These are phyloP conservation scores for Daedaleopsis sinensis DNA, from an alignment of 768 basidiomycete genomes.

Conservation along the genomic window DNA sequence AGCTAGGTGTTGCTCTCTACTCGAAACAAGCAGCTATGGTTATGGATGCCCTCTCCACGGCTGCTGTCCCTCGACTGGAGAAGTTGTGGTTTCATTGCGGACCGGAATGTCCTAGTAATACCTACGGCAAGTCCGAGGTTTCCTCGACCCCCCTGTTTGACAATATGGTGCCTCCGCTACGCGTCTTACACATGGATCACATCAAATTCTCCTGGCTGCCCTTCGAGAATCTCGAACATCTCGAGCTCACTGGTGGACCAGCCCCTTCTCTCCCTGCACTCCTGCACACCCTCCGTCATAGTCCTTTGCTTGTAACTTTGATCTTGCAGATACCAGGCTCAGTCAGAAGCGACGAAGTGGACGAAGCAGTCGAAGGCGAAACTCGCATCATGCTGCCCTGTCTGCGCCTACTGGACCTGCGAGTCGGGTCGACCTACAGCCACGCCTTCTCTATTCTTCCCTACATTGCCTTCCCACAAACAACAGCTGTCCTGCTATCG, in stretches of 20 bases:
- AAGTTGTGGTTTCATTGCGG: slow-evolving; percentile 6
- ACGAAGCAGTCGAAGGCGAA: neutral
- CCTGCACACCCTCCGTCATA: slow-evolving; percentile 4
- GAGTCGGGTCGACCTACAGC: neutral
- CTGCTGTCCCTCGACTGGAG: neutral
- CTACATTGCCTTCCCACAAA: slow-evolving; percentile 3
- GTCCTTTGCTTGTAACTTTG: slow-evolving; percentile 1
- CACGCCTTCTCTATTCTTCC: slow-evolving; percentile 4
- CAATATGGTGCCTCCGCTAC: slow-evolving; percentile 1
- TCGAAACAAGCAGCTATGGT: neutral
- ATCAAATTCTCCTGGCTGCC: neutral
- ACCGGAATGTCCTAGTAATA: neutral
- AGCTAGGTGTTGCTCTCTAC: slow-evolving; percentile 2
- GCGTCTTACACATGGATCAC: neutral
- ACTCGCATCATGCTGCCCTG: neutral
- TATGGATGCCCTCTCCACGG: neutral
- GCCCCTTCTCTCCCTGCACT: neutral
- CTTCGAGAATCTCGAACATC: slow-evolving; percentile 2
- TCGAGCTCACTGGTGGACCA: slow-evolving; percentile 1
- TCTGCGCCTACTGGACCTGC: slow-evolving; percentile 1
- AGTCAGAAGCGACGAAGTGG: neutral
- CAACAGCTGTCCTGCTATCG: neutral
- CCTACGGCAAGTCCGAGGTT: neutral
- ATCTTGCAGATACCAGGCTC: neutral
- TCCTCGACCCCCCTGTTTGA: neutral